These are phyloP conservation scores for Stenogyne calaminthoides DNA, from an alignment of 305 asterid species.

Conservation along the genomic window DNA sequence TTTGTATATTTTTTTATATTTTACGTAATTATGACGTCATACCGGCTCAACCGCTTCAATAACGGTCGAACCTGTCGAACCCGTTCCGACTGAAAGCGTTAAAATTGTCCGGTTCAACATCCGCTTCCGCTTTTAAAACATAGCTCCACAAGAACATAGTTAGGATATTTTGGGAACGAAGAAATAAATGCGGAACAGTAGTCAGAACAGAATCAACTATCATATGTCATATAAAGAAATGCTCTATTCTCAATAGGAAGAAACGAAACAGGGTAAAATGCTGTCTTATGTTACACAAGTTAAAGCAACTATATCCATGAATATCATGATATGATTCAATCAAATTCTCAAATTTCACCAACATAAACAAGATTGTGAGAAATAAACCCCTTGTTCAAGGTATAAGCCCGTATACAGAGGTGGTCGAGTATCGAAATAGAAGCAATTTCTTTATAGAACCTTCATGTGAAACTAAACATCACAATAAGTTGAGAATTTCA, in stretches of 20 bases:
- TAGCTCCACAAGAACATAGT: not conserved
- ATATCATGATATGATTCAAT: not conserved
- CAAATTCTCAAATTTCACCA: not conserved
- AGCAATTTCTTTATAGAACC: not conserved
- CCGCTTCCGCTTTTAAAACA: too few species aligned
- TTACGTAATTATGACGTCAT: too few species aligned
- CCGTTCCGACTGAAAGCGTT: too few species aligned
- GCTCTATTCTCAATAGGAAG: not conserved
- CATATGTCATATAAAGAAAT: not conserved
- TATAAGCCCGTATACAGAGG: not conserved
- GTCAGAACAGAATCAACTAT: too few species aligned
- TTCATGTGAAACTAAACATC: not conserved
- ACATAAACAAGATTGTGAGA: not conserved
- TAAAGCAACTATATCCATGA: not conserved
- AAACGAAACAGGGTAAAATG: not conserved
- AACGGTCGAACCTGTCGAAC: too few species aligned
- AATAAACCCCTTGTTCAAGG: not conserved
- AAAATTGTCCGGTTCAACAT: too few species aligned
- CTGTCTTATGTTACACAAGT: too few species aligned
- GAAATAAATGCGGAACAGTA: not conserved
- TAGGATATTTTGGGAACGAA: not conserved
- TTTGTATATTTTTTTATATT: too few species aligned
- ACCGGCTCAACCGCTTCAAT: too few species aligned
- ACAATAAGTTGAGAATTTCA: not conserved
- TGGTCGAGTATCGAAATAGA: too few species aligned